Conservation (phyloP, 148 eudicot species). For the Fagopyrum homotropicum region DNA sequence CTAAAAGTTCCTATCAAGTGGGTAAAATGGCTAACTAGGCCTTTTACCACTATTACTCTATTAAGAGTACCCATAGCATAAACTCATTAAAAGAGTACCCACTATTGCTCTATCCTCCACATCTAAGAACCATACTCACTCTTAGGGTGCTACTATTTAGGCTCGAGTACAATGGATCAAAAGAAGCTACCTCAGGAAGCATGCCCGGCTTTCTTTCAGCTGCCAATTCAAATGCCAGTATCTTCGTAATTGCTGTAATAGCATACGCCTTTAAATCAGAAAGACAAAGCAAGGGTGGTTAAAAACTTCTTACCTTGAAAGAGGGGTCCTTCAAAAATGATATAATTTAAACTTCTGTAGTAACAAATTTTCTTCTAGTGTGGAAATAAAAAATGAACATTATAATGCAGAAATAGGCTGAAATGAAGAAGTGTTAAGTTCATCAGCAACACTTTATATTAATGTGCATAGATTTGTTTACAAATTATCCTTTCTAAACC, state of each 20-base stretch:
- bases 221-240: conserved; percentile 84
- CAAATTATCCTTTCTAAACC: background rate
- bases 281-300: background rate
- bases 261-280: conserved; percentile 63
- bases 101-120: too few species aligned
- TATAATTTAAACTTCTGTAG: background rate
- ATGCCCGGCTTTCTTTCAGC: conserved; percentile 77
- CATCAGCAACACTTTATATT: background rate
- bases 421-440: background rate
- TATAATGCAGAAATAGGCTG: background rate
- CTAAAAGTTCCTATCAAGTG: background rate
- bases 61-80: too few species aligned
- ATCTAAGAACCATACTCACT: background rate
- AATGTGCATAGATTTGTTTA: background rate
- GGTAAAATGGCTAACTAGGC: too few species aligned
- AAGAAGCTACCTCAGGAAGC: conserved; percentile 69
- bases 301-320: background rate
- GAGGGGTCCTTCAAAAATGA: background rate
- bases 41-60: too few species aligned
- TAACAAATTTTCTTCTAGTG: background rate
- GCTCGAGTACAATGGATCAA: background rate
- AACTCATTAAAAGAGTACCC: too few species aligned
- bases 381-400: background rate
- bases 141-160: background rate
- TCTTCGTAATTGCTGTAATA: conserved; percentile 77